Conservation (phyloP, 176 grass and related monocot species). For the Cocos nucifera region DNA sequence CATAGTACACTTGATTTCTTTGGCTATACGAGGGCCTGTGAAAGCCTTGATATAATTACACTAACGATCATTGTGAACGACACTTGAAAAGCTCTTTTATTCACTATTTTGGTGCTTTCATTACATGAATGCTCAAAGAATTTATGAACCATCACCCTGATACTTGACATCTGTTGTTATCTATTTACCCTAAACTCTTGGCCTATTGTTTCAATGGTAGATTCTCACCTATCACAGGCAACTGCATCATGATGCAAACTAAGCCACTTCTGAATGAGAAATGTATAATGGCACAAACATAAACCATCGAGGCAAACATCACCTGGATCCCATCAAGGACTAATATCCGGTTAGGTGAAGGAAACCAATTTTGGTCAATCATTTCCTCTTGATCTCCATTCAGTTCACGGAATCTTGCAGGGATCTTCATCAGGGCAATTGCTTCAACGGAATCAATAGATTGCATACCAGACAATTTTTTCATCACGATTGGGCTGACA, state of each 20-base stretch:
- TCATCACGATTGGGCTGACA: conserved; percentile 57
- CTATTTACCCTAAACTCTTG: too few species aligned
- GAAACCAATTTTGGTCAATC: conserved; percentile 29
- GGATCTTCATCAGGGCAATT: conserved; percentile 78
- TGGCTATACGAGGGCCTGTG: too few species aligned
- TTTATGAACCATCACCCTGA: too few species aligned
- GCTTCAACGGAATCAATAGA: conserved; percentile 69
- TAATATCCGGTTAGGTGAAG: conserved; percentile 51
- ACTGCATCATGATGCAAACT: background rate
- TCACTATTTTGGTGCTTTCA: too few species aligned
- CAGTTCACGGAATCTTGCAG: conserved; percentile 43
- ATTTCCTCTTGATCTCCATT: conserved; percentile 8
- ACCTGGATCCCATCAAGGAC: conserved; percentile 97
- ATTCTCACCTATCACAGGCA: too few species aligned
- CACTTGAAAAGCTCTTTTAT: too few species aligned
- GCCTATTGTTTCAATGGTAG: too few species aligned
- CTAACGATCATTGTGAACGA: too few species aligned
- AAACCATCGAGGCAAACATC: background rate
- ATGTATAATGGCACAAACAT: background rate
- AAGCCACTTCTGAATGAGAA: background rate
- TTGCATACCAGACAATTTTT: conserved; percentile 82
- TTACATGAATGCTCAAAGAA: too few species aligned
- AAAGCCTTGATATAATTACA: too few species aligned
- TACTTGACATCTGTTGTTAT: too few species aligned
- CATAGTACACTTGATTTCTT: too few species aligned